Percentiles rank a stretch among this genome's conserved stretches.
Conservation (phyloP, 1,284 basidiomycete genomes). For the Xerocomus minutiporus region DNA sequence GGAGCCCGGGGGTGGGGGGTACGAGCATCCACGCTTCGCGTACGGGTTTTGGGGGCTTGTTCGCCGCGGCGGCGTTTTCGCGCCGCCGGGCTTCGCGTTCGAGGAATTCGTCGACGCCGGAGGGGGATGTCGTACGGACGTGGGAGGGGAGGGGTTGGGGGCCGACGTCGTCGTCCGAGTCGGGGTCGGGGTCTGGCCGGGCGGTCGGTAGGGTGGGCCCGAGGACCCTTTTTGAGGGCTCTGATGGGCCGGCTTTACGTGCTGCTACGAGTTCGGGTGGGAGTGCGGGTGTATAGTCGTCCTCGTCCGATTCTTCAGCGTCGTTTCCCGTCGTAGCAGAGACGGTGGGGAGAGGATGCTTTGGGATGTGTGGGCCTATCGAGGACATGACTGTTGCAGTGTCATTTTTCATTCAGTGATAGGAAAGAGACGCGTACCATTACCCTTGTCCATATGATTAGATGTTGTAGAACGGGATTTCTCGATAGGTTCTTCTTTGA, state of each 20-base stretch:
- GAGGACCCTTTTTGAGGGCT: conserved; percentile 26
- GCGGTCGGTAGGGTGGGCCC: conserved; percentile 37
- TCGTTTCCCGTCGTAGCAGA: neutral
- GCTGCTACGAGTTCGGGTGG: conserved; percentile 55
- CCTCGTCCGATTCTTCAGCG: conserved; percentile 52
- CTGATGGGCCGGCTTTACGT: conserved; percentile 24
- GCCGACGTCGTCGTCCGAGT: conserved; percentile 70
- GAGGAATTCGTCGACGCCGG: conserved; percentile 71
- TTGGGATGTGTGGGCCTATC: conserved; percentile 47
- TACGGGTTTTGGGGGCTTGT: conserved; percentile 63
- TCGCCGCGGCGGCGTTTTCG: conserved; percentile 60
- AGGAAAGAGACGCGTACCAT: too few relatives aligned
- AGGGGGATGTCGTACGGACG: conserved; percentile 24
- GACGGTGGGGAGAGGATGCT: conserved; percentile 17
- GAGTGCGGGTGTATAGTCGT: conserved; percentile 57
- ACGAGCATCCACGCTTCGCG: conserved; percentile 96
- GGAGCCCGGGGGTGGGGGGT: conserved; percentile 74
- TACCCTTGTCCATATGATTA: too few relatives aligned
- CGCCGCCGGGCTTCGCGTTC: conserved; percentile 75
- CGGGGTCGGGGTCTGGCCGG: conserved; percentile 41
- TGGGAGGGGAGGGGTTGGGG: conserved; percentile 62
- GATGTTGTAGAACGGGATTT: too few relatives aligned
- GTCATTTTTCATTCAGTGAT: too few relatives aligned
- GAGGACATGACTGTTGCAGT: conserved; percentile 32
- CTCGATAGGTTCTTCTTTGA: too few relatives aligned